A percentile compares a stretch with the other conserved stretches of the same genome.
Evolutionary conservation across 2,329 filamentous ascomycete genomes (phyloP).

Genomic region (Phialophora verrucosa): DNA sequence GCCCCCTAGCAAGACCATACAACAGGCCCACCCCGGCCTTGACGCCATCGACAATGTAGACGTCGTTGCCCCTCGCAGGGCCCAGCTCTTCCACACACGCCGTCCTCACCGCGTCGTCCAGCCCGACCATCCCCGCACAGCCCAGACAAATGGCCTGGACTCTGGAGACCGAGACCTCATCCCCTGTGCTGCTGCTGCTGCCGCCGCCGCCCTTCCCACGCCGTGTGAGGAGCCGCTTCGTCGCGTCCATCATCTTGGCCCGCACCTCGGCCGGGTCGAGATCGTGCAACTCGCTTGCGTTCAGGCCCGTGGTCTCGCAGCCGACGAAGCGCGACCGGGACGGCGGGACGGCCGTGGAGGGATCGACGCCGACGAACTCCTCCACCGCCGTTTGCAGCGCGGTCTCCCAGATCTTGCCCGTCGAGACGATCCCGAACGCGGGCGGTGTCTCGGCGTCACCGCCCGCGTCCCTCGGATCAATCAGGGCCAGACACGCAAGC

Average conservation of each 20-base stretch:
- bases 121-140: conserved; percentile 87
- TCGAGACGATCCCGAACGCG: conserved; percentile 81
- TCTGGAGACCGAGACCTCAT: conserved; percentile 32
- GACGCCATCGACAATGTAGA: conserved; percentile 81
- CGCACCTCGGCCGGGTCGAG: conserved; percentile 68
- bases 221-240: conserved; percentile 64
- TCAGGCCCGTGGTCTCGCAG: conserved; percentile 80
- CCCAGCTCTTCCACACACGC: conserved; percentile 71
- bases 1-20: conserved; percentile 27
- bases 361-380: conserved; percentile 61
- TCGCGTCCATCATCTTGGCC: conserved; percentile 70
- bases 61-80: conserved; percentile 59
- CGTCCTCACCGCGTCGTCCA: conserved; percentile 75
- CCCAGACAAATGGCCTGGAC: conserved; percentile 76
- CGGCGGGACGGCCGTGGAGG: not conserved
- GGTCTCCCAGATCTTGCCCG: conserved; percentile 80
- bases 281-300: conserved; percentile 78
- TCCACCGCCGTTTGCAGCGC: conserved; percentile 71
- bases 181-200: no score
- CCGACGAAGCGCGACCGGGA: conserved; percentile 67
- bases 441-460: conserved; percentile 30
- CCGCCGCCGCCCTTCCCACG: conserved; percentile 11
- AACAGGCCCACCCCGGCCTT: conserved; percentile 52
- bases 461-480: conserved; percentile 44
- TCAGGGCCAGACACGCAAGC: conserved; percentile 63